A percentile compares a stretch with the other conserved stretches of the same genome.
Conservation (phyloP, 352 stramenopile genomes). For the Globisporangium solare region DNA sequence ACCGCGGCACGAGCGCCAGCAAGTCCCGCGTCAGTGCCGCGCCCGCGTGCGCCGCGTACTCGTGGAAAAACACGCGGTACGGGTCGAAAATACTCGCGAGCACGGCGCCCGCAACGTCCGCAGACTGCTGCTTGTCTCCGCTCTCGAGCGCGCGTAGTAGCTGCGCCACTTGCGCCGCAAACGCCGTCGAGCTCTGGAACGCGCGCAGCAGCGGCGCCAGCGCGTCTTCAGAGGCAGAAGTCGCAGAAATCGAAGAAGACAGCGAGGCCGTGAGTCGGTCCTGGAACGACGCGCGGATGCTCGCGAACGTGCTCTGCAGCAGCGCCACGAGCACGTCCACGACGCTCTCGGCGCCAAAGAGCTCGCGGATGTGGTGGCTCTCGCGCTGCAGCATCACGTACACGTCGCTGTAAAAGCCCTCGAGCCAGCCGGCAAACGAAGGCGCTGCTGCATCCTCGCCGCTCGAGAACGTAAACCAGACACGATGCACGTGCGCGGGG, state of each 20-base stretch:
- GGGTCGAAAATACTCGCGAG: conserved; percentile 40
- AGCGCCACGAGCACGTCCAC: conserved; percentile 32
- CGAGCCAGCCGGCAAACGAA: conserved; percentile 40
- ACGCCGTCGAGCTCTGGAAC: conserved; percentile 41
- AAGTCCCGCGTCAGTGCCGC: conserved; percentile 36
- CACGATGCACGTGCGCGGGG: conserved; percentile 43
- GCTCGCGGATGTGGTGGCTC: conserved; percentile 27
- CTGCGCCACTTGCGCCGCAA: conserved; percentile 37
- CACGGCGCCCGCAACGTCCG: conserved; percentile 9
- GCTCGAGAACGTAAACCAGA: conserved; percentile 45
- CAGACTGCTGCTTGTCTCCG: conserved; percentile 9
- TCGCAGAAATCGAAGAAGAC: too few species aligned
- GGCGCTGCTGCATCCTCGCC: conserved; percentile 9
- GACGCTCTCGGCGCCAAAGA: conserved; percentile 31
- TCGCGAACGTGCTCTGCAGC: conserved; percentile 43
- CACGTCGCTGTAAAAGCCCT: conserved; percentile 53
- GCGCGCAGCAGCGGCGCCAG: conserved; percentile 31
- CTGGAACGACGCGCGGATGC: conserved; percentile 46
- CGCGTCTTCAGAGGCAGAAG: too few species aligned
- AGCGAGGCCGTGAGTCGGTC: conserved; percentile 33
- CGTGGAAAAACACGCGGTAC: conserved; percentile 49
- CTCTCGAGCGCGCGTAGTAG: conserved; percentile 34
- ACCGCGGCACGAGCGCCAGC: conserved; percentile 34
- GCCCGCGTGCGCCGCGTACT: conserved; percentile 42
- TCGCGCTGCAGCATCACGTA: conserved; percentile 54